Evolutionary conservation across 768 basidiomycete genomes (phyloP).

Genomic region (Leccinum disarticulatum): DNA sequence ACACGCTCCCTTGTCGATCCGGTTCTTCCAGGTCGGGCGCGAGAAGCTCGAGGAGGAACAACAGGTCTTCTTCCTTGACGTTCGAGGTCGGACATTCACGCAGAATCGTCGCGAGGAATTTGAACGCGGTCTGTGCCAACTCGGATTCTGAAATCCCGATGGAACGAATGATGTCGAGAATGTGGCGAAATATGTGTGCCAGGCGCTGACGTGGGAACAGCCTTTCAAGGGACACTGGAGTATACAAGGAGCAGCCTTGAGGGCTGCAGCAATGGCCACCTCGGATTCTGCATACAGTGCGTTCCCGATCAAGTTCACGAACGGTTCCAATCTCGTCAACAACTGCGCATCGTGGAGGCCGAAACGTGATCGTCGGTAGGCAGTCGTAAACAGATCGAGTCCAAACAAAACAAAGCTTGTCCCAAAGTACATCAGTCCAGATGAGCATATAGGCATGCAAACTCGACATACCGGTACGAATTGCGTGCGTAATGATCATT

Average conservation of each 20-base stretch:
- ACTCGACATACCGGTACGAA: slow-evolving; percentile 68
- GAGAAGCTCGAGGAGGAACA: slow-evolving; percentile 83
- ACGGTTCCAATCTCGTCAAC: slow-evolving; percentile 80
- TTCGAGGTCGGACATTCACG: slow-evolving; percentile 83
- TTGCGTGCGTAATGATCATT: slow-evolving; percentile 79
- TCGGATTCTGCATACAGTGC: slow-evolving; percentile 84
- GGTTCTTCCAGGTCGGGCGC: slow-evolving; percentile 91
- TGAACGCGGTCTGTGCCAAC: slow-evolving; percentile 83
- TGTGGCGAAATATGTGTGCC: slow-evolving; percentile 78
- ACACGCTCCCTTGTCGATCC: slow-evolving; percentile 77
- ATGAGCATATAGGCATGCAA: neutral
- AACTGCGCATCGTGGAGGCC: slow-evolving; percentile 75
- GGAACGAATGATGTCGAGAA: slow-evolving; percentile 77
- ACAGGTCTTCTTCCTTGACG: slow-evolving; percentile 86
- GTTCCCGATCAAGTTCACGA: slow-evolving; percentile 86
- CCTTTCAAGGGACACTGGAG: slow-evolving; percentile 78
- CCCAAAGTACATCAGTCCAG: neutral
- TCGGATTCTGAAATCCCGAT: slow-evolving; percentile 89
- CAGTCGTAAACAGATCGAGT: slow-evolving; percentile 86
- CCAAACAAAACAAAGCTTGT: slow-evolving; percentile 86
- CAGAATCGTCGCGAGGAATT: slow-evolving; percentile 79
- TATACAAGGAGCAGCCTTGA: slow-evolving; percentile 80
- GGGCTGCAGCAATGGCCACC: slow-evolving; percentile 68
- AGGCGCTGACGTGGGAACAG: slow-evolving; percentile 66
- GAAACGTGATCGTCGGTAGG: slow-evolving; percentile 81